phyloP scores from a whole-genome alignment of 176 grass and related monocot genomes.

The Saccharum officinarum region DNA sequence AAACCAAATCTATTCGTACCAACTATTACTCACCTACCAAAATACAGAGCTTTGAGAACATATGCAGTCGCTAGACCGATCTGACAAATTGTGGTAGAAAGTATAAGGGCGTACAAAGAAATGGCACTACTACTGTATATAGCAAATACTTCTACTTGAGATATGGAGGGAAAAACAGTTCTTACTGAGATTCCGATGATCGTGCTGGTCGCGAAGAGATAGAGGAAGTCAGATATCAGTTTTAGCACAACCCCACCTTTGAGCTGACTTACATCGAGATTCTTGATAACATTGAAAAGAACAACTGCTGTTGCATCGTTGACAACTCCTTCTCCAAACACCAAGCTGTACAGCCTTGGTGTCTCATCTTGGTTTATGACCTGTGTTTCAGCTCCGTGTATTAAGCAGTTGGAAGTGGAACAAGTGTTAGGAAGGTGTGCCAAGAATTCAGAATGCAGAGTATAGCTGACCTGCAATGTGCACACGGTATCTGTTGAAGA shows the following conservation, averaged over 20 bases:
- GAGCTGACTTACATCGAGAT: constrained; percentile 56
- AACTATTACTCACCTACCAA: constrained; percentile 71
- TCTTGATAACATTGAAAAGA: constrained; percentile 88
- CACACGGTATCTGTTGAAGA: constrained; percentile 90
- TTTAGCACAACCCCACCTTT: constrained; percentile 48
- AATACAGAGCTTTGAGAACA: constrained; percentile 84
- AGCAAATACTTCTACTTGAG: neutral
- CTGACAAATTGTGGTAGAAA: constrained; percentile 45
- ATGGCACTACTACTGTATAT: neutral
- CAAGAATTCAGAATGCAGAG: neutral
- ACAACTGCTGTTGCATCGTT: constrained; percentile 90
- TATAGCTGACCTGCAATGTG: constrained; percentile 65
- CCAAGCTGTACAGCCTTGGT: constrained; percentile 86
- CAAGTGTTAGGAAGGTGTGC: neutral
- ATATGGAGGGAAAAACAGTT: constrained; percentile 10
- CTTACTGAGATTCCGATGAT: constrained; percentile 77
- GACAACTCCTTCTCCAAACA: constrained; percentile 93
- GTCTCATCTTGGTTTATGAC: constrained; percentile 92
- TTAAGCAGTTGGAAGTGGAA: neutral
- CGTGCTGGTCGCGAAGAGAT: constrained; percentile 74
- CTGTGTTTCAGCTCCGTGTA: constrained; percentile 25
- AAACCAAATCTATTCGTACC: neutral
- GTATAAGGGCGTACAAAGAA: neutral
- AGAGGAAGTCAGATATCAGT: constrained; percentile 79
- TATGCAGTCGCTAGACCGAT: constrained; percentile 83